Evolutionary conservation across 495 filamentous ascomycete genomes (phyloP), one percentile per base, ranked within the genome.

Genomic region (Bryoglossum gracile): DNA sequence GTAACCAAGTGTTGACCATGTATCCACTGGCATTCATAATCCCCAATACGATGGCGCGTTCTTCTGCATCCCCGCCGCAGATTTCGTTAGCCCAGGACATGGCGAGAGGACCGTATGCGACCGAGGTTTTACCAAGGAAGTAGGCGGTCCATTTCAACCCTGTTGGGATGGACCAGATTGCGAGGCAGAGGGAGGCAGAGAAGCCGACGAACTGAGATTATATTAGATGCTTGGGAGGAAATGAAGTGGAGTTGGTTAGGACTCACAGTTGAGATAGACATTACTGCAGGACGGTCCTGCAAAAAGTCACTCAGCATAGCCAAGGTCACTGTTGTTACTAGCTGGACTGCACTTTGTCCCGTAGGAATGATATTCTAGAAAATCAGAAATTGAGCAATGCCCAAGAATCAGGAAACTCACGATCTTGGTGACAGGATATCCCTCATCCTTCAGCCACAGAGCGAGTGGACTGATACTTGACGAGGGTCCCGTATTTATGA

Each of bases 61-160:
- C 75, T 53, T 76, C 71, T 18, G 72, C 71, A 40, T 75, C 73
- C 21, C 66, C 65, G 8, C 61, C 61, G 51, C 66, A 79, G 57
- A 70, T 74, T 54, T 66, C 76, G 55, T 80, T 72, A 2, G 74
- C 71, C 77, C 76, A 80, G 23, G 51, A 46, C 66, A 71, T 59
- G 59, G 63, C 53, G 55, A 68, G 41, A 19, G 58, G 48, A 48
- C 68, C 51, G 46, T 59, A 62, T 25, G 56, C 53, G 4, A 62
- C 54, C 11, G 48, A 25, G 4, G 53, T 52, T 22, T 47, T 44
- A 19, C 57, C 43, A 2, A 56, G 43, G 41, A 69, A 56, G 52
- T 74, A 78, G 1, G 73, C 71, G 43, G 76, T 71, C 65, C 71
- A 75, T 16, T 72, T 67, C 13, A 74, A 60, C 0, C 65, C 62